A percentile compares a stretch with the other conserved stretches of the same genome.
phyloP scores from a whole-genome alignment of 352 stramenopile species.

The Globisporangium lucens region DNA sequence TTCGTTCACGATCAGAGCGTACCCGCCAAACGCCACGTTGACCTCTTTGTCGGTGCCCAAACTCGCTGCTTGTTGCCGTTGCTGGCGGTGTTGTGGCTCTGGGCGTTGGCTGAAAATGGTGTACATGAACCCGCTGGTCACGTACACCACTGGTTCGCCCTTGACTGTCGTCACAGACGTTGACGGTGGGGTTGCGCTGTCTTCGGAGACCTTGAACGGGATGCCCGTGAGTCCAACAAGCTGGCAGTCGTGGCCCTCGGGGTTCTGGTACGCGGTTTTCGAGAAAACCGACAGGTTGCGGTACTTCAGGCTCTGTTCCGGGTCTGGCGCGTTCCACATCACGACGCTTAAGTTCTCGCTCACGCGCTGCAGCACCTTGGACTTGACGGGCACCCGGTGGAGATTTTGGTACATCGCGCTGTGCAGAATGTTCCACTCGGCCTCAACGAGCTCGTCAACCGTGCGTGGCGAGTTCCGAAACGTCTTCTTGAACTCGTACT shows the following conservation, averaged over 20 bases:
- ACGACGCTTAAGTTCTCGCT: constrained; percentile 8
- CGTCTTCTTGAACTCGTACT: constrained; percentile 10
- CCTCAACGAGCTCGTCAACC: constrained; percentile 2
- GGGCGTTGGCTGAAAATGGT: background rate
- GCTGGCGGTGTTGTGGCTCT: background rate
- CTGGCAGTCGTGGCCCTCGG: constrained; percentile 3
- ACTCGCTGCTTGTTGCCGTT: background rate
- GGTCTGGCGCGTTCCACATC: constrained; percentile 11
- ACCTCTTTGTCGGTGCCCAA: background rate
- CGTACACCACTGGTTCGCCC: constrained; percentile 9
- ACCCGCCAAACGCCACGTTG: constrained; percentile 6
- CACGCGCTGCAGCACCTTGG: constrained; percentile 6
- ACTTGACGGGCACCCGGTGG: constrained; percentile 8
- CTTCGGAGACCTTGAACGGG: background rate
- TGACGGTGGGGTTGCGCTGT: background rate
- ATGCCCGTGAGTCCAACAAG: background rate
- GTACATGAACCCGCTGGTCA: constrained; percentile 4
- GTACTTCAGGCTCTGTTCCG: constrained; percentile 1
- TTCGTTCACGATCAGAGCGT: constrained; percentile 7
- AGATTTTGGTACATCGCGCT: constrained; percentile 3
- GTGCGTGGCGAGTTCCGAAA: background rate
- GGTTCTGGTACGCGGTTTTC: constrained; percentile 1
- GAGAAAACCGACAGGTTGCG: constrained; percentile 8
- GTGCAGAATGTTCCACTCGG: constrained; percentile 9
- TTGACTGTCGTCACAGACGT: background rate